Percentiles rank a stretch among this genome's conserved stretches.
Conservation (phyloP, 495 filamentous ascomycete genomes). For the Cercophora samala region DNA sequence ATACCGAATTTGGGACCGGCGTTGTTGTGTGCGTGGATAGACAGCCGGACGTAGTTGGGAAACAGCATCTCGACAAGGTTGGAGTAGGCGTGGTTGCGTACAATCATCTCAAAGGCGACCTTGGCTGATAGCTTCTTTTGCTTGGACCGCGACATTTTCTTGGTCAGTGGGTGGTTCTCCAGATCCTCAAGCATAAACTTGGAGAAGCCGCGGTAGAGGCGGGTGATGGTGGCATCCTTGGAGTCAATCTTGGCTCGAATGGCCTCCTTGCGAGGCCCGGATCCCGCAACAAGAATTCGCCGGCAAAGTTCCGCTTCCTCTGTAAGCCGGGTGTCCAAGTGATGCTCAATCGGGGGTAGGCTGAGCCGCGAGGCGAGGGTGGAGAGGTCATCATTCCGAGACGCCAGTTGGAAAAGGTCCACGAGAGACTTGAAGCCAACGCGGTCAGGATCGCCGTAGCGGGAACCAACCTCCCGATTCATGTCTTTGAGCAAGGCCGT, state of each 20-base stretch:
- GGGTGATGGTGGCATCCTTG: conserved; percentile 33
- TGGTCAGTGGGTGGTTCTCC: conserved; percentile 29
- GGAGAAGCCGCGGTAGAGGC: conserved; percentile 45
- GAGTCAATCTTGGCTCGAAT: conserved; percentile 37
- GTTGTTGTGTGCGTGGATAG: conserved; percentile 26
- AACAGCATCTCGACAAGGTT: conserved; percentile 14
- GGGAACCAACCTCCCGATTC: conserved; percentile 27
- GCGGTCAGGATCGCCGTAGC: conserved; percentile 7
- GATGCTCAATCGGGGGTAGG: conserved; percentile 27
- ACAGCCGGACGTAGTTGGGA: conserved; percentile 15
- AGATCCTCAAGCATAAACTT: conserved; percentile 50
- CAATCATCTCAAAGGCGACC: conserved; percentile 25
- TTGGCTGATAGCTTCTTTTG: conserved; percentile 22
- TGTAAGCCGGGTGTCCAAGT: conserved; percentile 32
- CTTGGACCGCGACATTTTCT: conserved; percentile 20
- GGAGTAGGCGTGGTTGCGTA: conserved; percentile 25
- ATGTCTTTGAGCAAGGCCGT: conserved; percentile 31
- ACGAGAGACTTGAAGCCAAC: conserved; percentile 22
- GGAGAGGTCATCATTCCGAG: neutral
- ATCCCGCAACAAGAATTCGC: conserved; percentile 36
- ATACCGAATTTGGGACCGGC: conserved; percentile 25
- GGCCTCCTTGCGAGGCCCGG: conserved; percentile 24
- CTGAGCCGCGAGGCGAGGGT: conserved; percentile 14
- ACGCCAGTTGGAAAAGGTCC: conserved; percentile 19
- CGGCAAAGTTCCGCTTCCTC: conserved; percentile 38